Percentiles rank a stretch among this genome's conserved stretches.
Conservation (phyloP, 805 yeast genomes). For the Saccharomycopsis sp. region DNA sequence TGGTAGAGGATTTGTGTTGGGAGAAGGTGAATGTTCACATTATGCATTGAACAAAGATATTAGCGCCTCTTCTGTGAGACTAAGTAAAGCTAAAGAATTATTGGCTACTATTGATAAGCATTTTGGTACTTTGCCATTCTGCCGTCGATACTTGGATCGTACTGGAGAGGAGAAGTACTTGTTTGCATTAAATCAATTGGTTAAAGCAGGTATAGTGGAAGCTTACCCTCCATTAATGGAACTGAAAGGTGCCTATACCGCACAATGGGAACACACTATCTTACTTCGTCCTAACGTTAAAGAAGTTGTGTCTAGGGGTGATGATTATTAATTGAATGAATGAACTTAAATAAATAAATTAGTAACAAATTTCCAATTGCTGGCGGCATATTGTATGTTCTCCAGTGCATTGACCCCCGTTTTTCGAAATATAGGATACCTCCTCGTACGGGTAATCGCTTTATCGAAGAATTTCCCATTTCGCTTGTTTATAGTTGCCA, state of each 20-base stretch:
- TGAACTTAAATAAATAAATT: no score
- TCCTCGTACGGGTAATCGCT: neutral
- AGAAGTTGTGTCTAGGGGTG: slow-evolving; percentile 94
- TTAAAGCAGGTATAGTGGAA: slow-evolving; percentile 77
- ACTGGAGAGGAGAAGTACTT: slow-evolving; percentile 88
- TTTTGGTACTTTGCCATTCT: slow-evolving; percentile 94
- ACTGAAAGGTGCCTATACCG: slow-evolving; percentile 79
- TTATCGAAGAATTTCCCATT: neutral
- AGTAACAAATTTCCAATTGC: no score
- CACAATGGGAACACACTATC: slow-evolving; percentile 94
- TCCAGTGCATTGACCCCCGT: no score
- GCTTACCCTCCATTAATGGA: slow-evolving; percentile 94
- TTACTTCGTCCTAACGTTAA: slow-evolving; percentile 84
- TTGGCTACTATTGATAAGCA: slow-evolving; percentile 64
- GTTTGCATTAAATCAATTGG: slow-evolving; percentile 78
- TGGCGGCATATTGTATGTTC: no score
- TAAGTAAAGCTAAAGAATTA: slow-evolving; percentile 63
- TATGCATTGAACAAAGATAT: slow-evolving; percentile 60
- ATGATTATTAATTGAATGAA: slow-evolving; percentile 88
- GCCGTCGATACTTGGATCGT: slow-evolving; percentile 89
- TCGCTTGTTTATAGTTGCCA: neutral
- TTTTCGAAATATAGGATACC: no score
- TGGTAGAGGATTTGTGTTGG: slow-evolving; percentile 83
- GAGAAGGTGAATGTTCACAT: slow-evolving; percentile 92
- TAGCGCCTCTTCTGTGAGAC: slow-evolving; percentile 37